These are phyloP conservation scores for Cryptococcus sp. DNA, from an alignment of 1,284 basidiomycete genomes.

Conservation along the genomic window DNA sequence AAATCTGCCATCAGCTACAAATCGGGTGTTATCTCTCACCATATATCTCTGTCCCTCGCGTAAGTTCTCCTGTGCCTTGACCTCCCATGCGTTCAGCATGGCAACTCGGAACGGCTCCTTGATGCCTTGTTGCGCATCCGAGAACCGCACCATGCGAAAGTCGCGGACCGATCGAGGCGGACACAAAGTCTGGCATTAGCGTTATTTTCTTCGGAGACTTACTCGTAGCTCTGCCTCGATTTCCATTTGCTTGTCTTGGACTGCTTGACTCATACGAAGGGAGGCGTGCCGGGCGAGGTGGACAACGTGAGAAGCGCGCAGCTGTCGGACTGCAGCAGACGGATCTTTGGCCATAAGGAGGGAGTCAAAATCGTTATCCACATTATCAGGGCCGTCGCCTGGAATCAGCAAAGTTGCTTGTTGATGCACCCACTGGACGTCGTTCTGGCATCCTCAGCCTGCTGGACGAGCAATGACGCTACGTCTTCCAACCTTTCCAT, in stretches of 20 bases:
- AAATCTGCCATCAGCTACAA: constrained; percentile 55
- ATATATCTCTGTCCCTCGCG: constrained; percentile 72
- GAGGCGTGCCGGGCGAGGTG: constrained; percentile 66
- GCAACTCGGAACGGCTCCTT: constrained; percentile 62
- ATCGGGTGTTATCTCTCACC: constrained; percentile 44
- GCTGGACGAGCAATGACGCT: constrained; percentile 29
- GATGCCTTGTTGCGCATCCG: constrained; percentile 65
- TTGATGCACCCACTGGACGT: constrained; percentile 8
- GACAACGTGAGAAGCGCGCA: constrained; percentile 60
- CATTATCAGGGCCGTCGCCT: constrained; percentile 25
- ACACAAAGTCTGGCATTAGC: constrained; percentile 61
- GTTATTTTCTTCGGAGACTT: constrained; percentile 22
- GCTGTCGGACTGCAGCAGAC: constrained; percentile 47
- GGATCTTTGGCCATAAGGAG: constrained; percentile 41
- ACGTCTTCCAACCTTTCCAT: constrained; percentile 39
- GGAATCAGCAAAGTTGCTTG: background rate
- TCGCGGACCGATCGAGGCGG: constrained; percentile 76
- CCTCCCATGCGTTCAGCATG: constrained; percentile 84
- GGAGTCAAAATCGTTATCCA: constrained; percentile 44
- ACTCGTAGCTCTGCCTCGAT: constrained; percentile 73
- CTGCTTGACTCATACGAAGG: constrained; percentile 60
- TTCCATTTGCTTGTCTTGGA: constrained; percentile 60
- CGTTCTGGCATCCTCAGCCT: constrained; percentile 18
- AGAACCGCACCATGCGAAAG: constrained; percentile 75
- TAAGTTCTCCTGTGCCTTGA: constrained; percentile 61